Conservation (phyloP, 1,284 basidiomycete species). For the Boletus sp. region DNA sequence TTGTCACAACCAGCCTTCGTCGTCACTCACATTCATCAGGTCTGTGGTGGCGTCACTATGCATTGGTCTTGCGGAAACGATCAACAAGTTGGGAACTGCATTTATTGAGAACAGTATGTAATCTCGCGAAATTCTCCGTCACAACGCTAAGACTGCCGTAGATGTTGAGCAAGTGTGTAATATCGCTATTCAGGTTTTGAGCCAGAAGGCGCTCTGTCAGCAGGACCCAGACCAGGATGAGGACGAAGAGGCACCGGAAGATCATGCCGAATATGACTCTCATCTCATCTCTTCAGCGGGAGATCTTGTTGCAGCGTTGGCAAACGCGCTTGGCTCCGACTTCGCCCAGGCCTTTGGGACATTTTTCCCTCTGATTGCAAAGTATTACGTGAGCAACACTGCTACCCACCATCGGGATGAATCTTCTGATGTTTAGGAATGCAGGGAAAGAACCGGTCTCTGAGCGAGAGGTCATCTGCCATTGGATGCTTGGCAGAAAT, state of each 20-base stretch:
- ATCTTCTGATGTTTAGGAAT: slow-evolving; percentile 13
- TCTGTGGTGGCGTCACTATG: slow-evolving; percentile 85
- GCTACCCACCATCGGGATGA: neutral
- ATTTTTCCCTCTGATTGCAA: slow-evolving; percentile 88
- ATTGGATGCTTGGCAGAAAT: slow-evolving; percentile 96
- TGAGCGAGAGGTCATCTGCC: slow-evolving; percentile 89
- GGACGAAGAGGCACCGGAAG: slow-evolving; percentile 72
- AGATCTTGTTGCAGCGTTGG: slow-evolving; percentile 91
- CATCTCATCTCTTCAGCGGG: slow-evolving; percentile 92
- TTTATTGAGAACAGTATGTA: slow-evolving; percentile 70
- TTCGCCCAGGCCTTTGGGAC: slow-evolving; percentile 82
- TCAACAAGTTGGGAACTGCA: slow-evolving; percentile 86
- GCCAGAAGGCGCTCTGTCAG: slow-evolving; percentile 93
- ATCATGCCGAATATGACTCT: slow-evolving; percentile 95
- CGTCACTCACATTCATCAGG: slow-evolving; percentile 43
- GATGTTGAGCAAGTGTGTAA: slow-evolving; percentile 79
- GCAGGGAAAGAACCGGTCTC: slow-evolving; percentile 80
- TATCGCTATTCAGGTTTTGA: slow-evolving; percentile 80
- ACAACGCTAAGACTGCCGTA: slow-evolving; percentile 31
- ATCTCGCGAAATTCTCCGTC: neutral
- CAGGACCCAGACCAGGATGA: slow-evolving; percentile 95
- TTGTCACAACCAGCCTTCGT: slow-evolving; percentile 6
- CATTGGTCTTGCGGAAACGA: slow-evolving; percentile 83
- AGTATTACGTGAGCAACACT: slow-evolving; percentile 77
- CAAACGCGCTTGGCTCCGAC: slow-evolving; percentile 80